Percentiles rank a stretch among this genome's conserved stretches.
Conservation (phyloP, 108 stramenopile genomes). For the Skeletonema potamos region DNA sequence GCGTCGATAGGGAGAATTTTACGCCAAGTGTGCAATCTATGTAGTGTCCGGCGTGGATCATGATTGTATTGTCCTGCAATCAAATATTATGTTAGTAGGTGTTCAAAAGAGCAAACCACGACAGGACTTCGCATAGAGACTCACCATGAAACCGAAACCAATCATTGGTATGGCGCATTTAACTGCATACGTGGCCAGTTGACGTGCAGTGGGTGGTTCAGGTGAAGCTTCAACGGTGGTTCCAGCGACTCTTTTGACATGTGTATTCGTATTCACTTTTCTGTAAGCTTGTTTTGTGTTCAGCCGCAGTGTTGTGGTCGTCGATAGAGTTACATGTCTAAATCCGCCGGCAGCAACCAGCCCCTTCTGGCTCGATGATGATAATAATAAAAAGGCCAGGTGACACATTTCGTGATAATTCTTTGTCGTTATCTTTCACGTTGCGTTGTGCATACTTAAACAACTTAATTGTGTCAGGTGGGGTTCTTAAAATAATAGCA, state of each 20-base stretch:
- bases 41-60: slow-evolving; percentile 72
- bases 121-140: not conserved
- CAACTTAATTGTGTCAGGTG: too few species aligned
- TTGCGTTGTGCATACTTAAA: not conserved
- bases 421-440: not conserved
- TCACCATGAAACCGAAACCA: slow-evolving; percentile 65
- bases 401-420: not conserved
- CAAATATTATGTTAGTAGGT: not conserved
- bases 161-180: slow-evolving; percentile 41
- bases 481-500: too few species aligned
- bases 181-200: slow-evolving; percentile 20
- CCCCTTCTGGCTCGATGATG: not conserved
- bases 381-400: not conserved
- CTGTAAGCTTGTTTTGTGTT: not conserved
- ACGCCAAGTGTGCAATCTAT: slow-evolving; percentile 77
- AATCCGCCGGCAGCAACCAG: not conserved
- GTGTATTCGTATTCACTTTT: not conserved
- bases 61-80: slow-evolving; percentile 59
- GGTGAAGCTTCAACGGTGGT: not conserved
- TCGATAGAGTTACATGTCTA: not conserved
- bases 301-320: not conserved
- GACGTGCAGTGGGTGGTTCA: slow-evolving; percentile 16
- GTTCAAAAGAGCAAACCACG: not conserved
- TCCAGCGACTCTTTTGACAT: not conserved
- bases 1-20: slow-evolving; percentile 65